Evolutionary conservation across 23 red algal genomes (phyloP).

Genomic region (Gracilariopsis chorda): DNA sequence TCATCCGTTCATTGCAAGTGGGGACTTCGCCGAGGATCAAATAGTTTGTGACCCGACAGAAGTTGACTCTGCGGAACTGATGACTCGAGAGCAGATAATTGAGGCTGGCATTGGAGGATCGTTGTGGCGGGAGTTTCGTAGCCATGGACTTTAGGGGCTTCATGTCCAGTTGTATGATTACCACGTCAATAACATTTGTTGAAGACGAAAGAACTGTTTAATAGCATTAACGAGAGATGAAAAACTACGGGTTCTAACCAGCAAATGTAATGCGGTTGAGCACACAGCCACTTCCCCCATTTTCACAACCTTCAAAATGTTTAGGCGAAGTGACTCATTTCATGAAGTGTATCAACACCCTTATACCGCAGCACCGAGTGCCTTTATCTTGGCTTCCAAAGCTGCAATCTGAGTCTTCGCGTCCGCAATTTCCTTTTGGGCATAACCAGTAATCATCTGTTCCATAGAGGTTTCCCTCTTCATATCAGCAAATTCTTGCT

Average conservation of each 20-base stretch:
- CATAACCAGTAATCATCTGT: constrained; percentile 13
- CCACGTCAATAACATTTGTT: background rate
- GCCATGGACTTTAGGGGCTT: constrained; percentile 22
- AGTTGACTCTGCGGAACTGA: constrained; percentile 40
- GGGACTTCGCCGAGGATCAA: constrained; percentile 30
- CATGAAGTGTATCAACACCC: too few species aligned
- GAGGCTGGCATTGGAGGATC: constrained; percentile 42
- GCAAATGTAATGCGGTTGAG: too few species aligned
- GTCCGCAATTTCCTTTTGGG: constrained; percentile 40
- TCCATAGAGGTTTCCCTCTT: background rate
- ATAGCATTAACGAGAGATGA: too few species aligned
- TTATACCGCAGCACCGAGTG: constrained; percentile 14
- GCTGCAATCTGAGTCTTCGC: constrained; percentile 37
- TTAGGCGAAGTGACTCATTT: too few species aligned
- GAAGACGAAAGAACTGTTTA: constrained; percentile 11
- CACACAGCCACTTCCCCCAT: too few species aligned
- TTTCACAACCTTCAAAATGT: too few species aligned
- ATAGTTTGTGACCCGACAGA: constrained; percentile 30
- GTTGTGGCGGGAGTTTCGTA: constrained; percentile 43
- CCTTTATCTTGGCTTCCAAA: constrained; percentile 49
- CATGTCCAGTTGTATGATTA: background rate
- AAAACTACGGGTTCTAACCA: too few species aligned
- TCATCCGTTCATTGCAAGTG: constrained; percentile 44
- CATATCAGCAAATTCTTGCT: background rate
- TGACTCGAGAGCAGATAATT: constrained; percentile 52